Evolutionary conservation across 345 rosid genomes (phyloP).

Genomic region (Barbarea vulgaris): DNA sequence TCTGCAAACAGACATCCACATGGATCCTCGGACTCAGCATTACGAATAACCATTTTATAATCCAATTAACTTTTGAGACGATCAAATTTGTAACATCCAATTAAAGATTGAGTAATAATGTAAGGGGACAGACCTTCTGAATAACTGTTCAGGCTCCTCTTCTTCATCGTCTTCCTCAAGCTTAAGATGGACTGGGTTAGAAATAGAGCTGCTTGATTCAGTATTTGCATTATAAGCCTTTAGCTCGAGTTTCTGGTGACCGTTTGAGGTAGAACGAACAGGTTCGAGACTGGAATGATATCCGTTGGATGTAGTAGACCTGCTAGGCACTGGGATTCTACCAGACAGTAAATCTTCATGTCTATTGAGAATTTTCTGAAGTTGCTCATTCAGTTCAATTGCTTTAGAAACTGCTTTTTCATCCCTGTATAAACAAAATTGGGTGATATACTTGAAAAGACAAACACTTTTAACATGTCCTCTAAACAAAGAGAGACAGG

Average conservation of each 20-base stretch:
- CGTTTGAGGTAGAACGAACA: slow-evolving; percentile 42
- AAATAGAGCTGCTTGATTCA: slow-evolving; percentile 47
- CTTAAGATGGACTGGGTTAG: slow-evolving; percentile 47
- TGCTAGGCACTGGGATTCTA: slow-evolving; percentile 45
- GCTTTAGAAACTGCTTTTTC: slow-evolving; percentile 87
- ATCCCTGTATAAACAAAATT: slow-evolving; percentile 55
- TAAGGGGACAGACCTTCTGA: slow-evolving; percentile 61
- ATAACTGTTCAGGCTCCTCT: slow-evolving; percentile 86
- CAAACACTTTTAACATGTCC: neutral
- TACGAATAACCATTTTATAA: slow-evolving; percentile 2
- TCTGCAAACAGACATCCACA: slow-evolving; percentile 45
- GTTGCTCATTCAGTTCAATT: slow-evolving; percentile 88
- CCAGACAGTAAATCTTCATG: slow-evolving; percentile 76
- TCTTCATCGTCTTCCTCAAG: slow-evolving; percentile 62
- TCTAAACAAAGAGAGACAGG: slow-evolving; percentile 12
- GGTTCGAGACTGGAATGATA: slow-evolving; percentile 41
- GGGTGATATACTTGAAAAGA: slow-evolving; percentile 17
- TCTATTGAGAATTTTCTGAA: slow-evolving; percentile 77
- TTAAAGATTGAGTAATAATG: slow-evolving; percentile 15
- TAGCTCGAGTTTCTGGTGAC: slow-evolving; percentile 44
- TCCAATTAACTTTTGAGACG: neutral
- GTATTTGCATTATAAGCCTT: slow-evolving; percentile 23
- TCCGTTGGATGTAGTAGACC: slow-evolving; percentile 38
- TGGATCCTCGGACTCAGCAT: slow-evolving; percentile 21
- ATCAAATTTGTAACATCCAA: neutral